phyloP scores from a whole-genome alignment of 345 rosid species.

The Gossypium australe region DNA sequence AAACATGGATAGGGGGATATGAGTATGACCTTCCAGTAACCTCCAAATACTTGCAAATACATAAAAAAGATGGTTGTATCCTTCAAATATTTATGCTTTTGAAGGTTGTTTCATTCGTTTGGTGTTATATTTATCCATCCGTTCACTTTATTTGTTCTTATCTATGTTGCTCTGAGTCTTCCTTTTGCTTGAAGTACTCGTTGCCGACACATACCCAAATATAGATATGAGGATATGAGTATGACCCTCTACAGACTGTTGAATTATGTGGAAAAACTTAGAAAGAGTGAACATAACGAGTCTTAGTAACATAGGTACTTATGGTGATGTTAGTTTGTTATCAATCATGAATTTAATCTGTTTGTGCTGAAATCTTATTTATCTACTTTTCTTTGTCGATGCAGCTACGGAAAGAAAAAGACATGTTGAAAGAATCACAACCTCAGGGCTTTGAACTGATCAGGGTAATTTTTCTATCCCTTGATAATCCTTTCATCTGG shows the following conservation, averaged over 20 bases:
- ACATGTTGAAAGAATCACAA: slow-evolving; percentile 64
- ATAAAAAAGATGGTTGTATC: background rate
- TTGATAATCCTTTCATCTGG: background rate
- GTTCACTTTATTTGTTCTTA: background rate
- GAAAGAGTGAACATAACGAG: background rate
- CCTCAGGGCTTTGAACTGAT: slow-evolving; percentile 61
- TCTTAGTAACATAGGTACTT: background rate
- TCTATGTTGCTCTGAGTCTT: background rate
- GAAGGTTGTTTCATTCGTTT: background rate
- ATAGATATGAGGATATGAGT: background rate
- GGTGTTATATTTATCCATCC: background rate
- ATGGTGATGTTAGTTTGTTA: background rate
- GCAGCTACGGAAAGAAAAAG: slow-evolving; percentile 77
- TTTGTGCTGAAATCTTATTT: background rate
- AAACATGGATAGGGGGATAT: background rate
- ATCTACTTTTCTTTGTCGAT: slow-evolving; percentile 6
- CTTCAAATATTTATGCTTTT: background rate
- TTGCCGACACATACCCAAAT: background rate
- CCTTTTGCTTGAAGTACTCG: no score
- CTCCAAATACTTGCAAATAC: background rate
- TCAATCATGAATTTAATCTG: background rate
- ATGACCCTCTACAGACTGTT: background rate
- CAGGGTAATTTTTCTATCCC: slow-evolving; percentile 37
- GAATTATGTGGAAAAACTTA: background rate
- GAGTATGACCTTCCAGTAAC: background rate